A percentile compares a stretch with the other conserved stretches of the same genome.
Conservation (phyloP, 768 basidiomycete species). For the Royoungia palumana region DNA sequence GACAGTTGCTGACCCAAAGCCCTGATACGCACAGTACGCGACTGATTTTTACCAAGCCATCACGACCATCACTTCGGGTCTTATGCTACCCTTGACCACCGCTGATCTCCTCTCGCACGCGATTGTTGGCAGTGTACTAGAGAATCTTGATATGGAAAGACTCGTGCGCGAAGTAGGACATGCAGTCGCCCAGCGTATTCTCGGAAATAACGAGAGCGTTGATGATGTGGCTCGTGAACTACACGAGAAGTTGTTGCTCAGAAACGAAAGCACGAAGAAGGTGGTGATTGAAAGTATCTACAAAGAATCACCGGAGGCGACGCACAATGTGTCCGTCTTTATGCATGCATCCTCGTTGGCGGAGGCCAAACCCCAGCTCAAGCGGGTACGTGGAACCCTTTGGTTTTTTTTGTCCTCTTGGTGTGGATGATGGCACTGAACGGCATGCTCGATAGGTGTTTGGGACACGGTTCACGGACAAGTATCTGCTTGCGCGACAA, state of each 20-base stretch:
- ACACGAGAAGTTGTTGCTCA: constrained; percentile 83
- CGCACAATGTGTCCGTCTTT: constrained; percentile 88
- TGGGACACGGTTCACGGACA: constrained; percentile 96
- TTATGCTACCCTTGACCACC: constrained; percentile 95
- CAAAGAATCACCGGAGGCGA: constrained; percentile 82
- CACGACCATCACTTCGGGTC: constrained; percentile 87
- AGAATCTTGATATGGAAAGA: constrained; percentile 98
- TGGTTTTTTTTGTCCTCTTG: too few relatives aligned
- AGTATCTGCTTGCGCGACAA: constrained; percentile 79
- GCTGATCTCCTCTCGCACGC: constrained; percentile 93
- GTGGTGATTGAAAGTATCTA: constrained; percentile 97
- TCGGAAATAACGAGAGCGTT: constrained; percentile 91
- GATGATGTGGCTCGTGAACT: constrained; percentile 95
- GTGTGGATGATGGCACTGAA: constrained; percentile 4
- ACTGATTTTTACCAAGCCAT: constrained; percentile 95
- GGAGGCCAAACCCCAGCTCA: constrained; percentile 73
- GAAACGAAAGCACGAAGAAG: constrained; percentile 97
- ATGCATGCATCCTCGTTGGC: constrained; percentile 64
- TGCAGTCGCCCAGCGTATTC: constrained; percentile 88
- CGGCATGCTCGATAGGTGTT: constrained; percentile 55
- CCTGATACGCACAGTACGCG: constrained; percentile 56
- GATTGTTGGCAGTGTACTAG: constrained; percentile 93
- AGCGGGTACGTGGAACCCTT: constrained; percentile 53
- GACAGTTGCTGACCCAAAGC: constrained; percentile 10
- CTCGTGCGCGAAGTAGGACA: constrained; percentile 92